Evolutionary conservation across 352 stramenopile genomes (phyloP), one percentile per base, ranked within the genome.

Genomic region (Phytopythium helicoides): DNA sequence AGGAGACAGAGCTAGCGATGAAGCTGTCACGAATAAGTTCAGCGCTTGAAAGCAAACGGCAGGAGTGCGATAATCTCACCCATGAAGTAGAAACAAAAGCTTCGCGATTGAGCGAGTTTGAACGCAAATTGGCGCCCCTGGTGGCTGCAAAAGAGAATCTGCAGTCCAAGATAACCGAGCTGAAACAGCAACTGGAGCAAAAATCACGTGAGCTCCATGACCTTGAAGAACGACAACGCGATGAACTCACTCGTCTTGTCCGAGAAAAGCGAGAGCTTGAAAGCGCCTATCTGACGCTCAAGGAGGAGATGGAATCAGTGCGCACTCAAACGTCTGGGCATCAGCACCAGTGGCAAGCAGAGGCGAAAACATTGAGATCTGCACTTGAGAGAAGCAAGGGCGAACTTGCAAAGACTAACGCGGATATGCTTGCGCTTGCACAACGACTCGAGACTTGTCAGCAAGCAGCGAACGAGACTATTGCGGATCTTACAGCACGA

Each of bases 211-310:
- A 89, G 36, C 46, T 37, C 0, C 71, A 86, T 26, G 78, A 88
- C 1, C 39, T 67, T 4, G 81, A 92, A 52, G 71, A 85, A 23
- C 58, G 58, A 28, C 58, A 59, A 22, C 71, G 76, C 11, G 74
- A 86, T 7, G 81, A 92, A n/a, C 21, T 76, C 21, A 52, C 62
- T 6, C 56, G 62, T 16, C 51, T 60, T 0, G 45, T 65, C 18
- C 85, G 83, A 15, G 81, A 89, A 19, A 87, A 86, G 45, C 66
- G 78, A 16, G 81, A 81, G 8, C 21, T 88, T 10, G 78, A 92
- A 39, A 59, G 66, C 12, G 56, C 73, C 26, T 63, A 79, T 10
- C 21, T 67, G 23, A 52, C 75, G 19, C 54, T 80, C 12, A 76
- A 81, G 39, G 81, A 87, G 39, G 77, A 87, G n/a, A 61, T 57